Percentiles rank a stretch among this genome's conserved stretches.
These are phyloP conservation scores for Tolypocladium tundrense DNA, from an alignment of 2,329 filamentous ascomycete species.

Conservation along the genomic window DNA sequence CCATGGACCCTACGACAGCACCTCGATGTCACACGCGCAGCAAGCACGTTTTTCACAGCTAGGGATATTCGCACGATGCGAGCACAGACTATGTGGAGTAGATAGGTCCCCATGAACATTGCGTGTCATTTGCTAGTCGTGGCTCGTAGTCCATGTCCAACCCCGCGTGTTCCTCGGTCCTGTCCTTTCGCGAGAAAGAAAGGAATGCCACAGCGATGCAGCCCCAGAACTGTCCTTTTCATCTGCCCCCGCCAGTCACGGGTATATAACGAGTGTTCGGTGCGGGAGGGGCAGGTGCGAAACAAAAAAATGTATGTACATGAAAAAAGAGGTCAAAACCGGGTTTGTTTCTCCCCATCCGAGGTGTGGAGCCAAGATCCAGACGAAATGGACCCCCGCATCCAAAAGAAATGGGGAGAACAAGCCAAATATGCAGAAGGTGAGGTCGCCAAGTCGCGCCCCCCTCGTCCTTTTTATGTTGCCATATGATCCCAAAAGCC, in stretches of 20 bases:
- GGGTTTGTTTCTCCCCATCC: not conserved
- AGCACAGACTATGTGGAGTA: not conserved
- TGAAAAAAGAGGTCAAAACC: not conserved
- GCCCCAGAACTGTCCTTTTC: not conserved
- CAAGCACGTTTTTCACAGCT: not conserved
- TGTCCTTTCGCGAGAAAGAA: conserved; percentile 1
- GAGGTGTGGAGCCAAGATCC: not conserved
- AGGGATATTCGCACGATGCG: not conserved
- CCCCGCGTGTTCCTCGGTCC: conserved; percentile 1
- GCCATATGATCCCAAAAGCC: not conserved
- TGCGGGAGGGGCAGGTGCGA: not conserved
- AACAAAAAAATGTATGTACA: not conserved
- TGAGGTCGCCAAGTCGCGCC: conserved; percentile 3
- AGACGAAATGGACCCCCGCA: not conserved
- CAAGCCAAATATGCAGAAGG: conserved; percentile 17
- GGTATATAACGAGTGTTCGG: not conserved
- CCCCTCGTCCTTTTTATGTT: not conserved
- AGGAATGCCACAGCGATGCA: not conserved
- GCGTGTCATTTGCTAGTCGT: conserved; percentile 8
- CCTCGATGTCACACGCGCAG: not conserved
- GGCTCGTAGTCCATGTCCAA: conserved; percentile 12
- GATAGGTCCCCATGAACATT: not conserved
- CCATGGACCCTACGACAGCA: no score
- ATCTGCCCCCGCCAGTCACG: not conserved
- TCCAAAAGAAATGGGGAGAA: conserved; percentile 1